phyloP scores from a whole-genome alignment of 2,329 filamentous ascomycete genomes.

The Pseudomassariella vexata region DNA sequence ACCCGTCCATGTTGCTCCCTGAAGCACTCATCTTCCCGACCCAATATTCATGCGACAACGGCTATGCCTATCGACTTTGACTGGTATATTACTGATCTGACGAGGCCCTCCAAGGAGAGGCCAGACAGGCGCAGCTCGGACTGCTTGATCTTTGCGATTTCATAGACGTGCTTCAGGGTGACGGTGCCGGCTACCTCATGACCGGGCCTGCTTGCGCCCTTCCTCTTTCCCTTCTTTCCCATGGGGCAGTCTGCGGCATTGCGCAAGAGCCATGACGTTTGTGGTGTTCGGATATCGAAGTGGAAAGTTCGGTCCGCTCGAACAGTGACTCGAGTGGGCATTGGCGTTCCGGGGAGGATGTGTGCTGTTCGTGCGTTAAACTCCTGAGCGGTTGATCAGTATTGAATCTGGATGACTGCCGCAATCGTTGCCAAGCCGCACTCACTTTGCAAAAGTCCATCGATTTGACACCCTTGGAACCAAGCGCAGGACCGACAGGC shows the following conservation, averaged over 20 bases:
- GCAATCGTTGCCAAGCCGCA: neutral
- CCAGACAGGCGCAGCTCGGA: constrained; percentile 69
- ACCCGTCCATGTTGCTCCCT: no score
- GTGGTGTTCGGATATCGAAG: constrained; percentile 89
- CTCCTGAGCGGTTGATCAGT: constrained; percentile 53
- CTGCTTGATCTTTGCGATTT: constrained; percentile 96
- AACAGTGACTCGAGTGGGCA: constrained; percentile 86
- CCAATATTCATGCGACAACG: constrained; percentile 60
- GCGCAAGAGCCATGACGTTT: constrained; percentile 86
- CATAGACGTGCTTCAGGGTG: constrained; percentile 91
- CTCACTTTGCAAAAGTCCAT: constrained; percentile 98
- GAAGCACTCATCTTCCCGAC: no score
- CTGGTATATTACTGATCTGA: constrained; percentile 68
- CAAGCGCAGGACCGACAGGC: constrained; percentile 90
- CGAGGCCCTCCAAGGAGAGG: constrained; percentile 63
- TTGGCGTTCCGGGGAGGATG: constrained; percentile 75
- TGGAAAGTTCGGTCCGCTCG: constrained; percentile 88
- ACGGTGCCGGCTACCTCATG: constrained; percentile 77
- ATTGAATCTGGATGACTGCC: constrained; percentile 5
- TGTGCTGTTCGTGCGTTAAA: constrained; percentile 93
- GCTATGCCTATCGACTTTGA: constrained; percentile 70
- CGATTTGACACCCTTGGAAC: constrained; percentile 96
- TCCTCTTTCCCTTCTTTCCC: constrained; percentile 68
- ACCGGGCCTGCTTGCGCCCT: constrained; percentile 71
- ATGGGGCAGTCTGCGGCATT: constrained; percentile 71